Conservation (phyloP, 176 grass and related monocot genomes). For the Leersia perrieri region DNA sequence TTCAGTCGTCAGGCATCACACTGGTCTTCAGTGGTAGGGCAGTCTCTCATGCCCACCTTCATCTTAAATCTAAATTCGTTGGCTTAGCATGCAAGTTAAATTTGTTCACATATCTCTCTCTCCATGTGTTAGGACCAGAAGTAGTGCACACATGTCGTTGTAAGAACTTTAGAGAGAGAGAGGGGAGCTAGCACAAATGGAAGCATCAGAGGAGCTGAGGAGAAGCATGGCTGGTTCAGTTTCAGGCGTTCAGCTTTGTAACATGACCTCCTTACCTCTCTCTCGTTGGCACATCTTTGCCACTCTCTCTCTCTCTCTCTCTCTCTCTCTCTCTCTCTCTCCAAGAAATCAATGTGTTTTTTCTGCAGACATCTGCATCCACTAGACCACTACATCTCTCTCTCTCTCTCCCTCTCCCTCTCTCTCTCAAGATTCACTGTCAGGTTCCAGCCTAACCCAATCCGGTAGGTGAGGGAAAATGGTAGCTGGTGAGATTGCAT, state of each 20-base stretch:
- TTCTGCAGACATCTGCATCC: background rate
- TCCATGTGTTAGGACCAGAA: background rate
- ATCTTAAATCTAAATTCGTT: background rate
- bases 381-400: too few species aligned
- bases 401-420: too few species aligned
- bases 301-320: background rate
- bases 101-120: background rate
- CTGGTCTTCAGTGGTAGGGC: background rate
- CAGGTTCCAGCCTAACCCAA: background rate
- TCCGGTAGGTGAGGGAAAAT: constrained; percentile 42
- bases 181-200: background rate
- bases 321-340: background rate
- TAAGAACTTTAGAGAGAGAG: background rate
- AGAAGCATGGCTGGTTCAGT: constrained; percentile 8
- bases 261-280: constrained; percentile 6
- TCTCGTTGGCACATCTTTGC: constrained; percentile 23
- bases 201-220: background rate
- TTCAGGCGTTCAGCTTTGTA: constrained; percentile 10
- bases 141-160: background rate
- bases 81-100: background rate
- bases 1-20: background rate
- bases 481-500: constrained; percentile 38
- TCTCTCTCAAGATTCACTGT: background rate
- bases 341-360: constrained; percentile 4
- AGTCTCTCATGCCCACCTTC: background rate